Evolutionary conservation across 2,329 filamentous ascomycete genomes (phyloP), one percentile per base, ranked within the genome.

Genomic region (Xylariales sp.): DNA sequence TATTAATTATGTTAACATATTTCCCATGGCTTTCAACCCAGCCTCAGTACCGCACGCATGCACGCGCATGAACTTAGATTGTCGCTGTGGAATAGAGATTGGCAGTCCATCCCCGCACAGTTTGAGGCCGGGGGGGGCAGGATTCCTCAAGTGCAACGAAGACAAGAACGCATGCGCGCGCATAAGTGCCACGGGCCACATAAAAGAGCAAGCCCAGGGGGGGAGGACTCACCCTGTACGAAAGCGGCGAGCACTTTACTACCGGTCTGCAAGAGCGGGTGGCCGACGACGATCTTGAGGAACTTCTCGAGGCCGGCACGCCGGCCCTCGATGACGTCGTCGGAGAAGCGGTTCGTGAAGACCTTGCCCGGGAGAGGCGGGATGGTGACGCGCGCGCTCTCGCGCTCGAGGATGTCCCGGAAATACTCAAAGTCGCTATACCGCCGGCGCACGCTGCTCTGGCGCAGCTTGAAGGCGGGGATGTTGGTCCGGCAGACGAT

Each of bases 391-490:
- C 95, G 89, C 66, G 94, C 94, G 75, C 89, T 93, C 83, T 99
- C 96, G 74, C 96, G 91, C 87, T 99, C 96, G 68, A 99, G 89
- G 71, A 98, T 97, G 81, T 99, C 96, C 78, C 96, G 93, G 81
- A 99, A 99, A 83, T 97, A 95, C 83, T 99, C 96, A 80, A 99
- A 99, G 81, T 99, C 96, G 65, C 92, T 96, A 85, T 99, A 99
- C 60, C 96, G 93, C 70, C 96, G 90, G 74, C 94, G 93, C 70
- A 99, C 96, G 74, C 90, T 89, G 72, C 90, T 94, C 79, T 92
- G 89, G 73, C 94, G 93, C 75, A 97, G 90, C 85, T 98, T 98
- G 88, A 99, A 99, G 75, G 96, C 94, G 66, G 96, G 96, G 78
- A 99, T 99, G 84, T 99, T 99, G 82, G 96, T 99, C 76, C 93